Conservation (phyloP, 2,329 filamentous ascomycete genomes). For the Hymenoscyphus occultus region DNA sequence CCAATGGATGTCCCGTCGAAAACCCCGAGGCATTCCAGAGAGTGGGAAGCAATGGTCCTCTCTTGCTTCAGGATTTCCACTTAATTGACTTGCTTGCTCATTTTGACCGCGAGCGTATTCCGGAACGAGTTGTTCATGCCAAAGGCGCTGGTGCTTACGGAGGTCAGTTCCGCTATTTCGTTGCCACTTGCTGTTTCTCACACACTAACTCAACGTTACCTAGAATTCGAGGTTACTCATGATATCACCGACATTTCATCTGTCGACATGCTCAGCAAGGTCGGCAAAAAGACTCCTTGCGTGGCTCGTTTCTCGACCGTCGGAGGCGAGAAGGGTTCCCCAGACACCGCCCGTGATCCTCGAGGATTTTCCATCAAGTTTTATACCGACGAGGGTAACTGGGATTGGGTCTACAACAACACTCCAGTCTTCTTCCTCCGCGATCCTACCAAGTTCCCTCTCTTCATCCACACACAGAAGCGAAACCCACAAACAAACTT, state of each 20-base stretch:
- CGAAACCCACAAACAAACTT: constrained; percentile 69
- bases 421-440: constrained; percentile 75
- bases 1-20: constrained; percentile 56
- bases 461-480: constrained; percentile 78
- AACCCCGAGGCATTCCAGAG: constrained; percentile 52
- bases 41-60: constrained; percentile 53
- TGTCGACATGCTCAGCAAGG: constrained; percentile 44
- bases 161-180: constrained; percentile 19
- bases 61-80: constrained; percentile 64
- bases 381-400: constrained; percentile 67
- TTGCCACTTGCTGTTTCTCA: neutral
- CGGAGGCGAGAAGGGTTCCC: constrained; percentile 64
- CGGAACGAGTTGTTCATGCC: constrained; percentile 60
- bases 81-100: constrained; percentile 59
- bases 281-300: constrained; percentile 67
- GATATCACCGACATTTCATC: constrained; percentile 30
- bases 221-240: constrained; percentile 35
- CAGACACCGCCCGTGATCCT: constrained; percentile 65
- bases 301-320: constrained; percentile 70
- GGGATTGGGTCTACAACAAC: constrained; percentile 74
- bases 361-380: constrained; percentile 70
- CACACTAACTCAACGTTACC: constrained; percentile 14
- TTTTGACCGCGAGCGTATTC: constrained; percentile 51
- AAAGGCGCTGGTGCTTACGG: constrained; percentile 46
- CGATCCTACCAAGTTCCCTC: constrained; percentile 71